phyloP scores from a whole-genome alignment of 805 yeast species.

The Myxozyma nipponensis region DNA sequence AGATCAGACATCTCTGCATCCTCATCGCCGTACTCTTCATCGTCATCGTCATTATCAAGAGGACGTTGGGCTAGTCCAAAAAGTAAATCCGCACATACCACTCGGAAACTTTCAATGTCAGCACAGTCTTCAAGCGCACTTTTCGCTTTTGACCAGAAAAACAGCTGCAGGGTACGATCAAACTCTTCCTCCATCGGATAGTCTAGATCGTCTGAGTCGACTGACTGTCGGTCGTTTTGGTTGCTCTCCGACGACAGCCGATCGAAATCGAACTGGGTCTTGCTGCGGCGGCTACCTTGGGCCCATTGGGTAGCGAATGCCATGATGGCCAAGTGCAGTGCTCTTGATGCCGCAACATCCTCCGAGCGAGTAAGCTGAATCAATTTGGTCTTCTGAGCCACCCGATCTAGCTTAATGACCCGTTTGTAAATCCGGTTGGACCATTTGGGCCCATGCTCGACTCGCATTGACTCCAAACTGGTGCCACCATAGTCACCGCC shows the following conservation, averaged over 20 bases:
- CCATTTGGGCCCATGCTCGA: not conserved
- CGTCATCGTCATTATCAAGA: not conserved
- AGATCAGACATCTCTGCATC: not conserved
- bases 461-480: not conserved
- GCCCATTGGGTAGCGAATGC: conserved; percentile 3
- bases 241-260: too few relatives aligned
- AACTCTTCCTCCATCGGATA: not conserved
- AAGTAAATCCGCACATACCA: not conserved
- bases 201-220: not conserved
- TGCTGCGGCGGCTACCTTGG: not conserved
- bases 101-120: not conserved
- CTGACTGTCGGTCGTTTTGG: too few relatives aligned
- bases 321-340: not conserved
- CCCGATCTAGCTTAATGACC: not conserved
- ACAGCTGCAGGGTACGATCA: not conserved
- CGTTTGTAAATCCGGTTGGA: not conserved
- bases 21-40: not conserved
- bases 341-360: not conserved
- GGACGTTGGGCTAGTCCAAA: not conserved
- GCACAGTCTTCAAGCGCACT: not conserved
- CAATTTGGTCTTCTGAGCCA: not conserved
- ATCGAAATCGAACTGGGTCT: not conserved
- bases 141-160: not conserved
- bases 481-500: not conserved
- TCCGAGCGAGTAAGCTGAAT: not conserved